These are phyloP conservation scores for Colletotrichum tofieldiae DNA, from an alignment of 2,329 filamentous ascomycete genomes.

Conservation along the genomic window DNA sequence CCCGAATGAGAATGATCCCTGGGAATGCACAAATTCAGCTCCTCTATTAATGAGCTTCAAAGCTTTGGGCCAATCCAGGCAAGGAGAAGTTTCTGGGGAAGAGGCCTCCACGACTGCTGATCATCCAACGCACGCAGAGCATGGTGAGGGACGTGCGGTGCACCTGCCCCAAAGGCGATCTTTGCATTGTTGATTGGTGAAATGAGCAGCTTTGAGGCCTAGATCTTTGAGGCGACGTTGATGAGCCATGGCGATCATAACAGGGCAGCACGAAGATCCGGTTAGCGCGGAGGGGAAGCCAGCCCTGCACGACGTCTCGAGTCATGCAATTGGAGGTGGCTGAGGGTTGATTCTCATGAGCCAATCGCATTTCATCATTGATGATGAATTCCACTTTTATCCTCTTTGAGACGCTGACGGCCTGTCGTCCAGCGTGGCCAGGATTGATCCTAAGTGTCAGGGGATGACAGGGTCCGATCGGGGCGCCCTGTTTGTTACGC, in stretches of 20 bases:
- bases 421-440: conserved; percentile 21
- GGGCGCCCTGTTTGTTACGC: conserved; percentile 19
- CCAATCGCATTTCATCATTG: conserved; percentile 32
- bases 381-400: conserved; percentile 12
- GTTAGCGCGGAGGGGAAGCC: not conserved
- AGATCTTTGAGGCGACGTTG: conserved; percentile 17
- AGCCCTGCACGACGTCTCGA: conserved; percentile 22
- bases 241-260: conserved; percentile 18
- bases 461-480: conserved; percentile 7
- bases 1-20: not conserved
- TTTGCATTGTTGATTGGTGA: conserved; percentile 9
- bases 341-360: conserved; percentile 30
- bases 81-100: not conserved
- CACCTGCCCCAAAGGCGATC: not conserved
- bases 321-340: conserved; percentile 28
- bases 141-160: not conserved
- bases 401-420: conserved; percentile 11
- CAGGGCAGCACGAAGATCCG: conserved; percentile 13
- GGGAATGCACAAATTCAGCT: not conserved
- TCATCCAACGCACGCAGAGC: not conserved
- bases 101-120: conserved; percentile 29
- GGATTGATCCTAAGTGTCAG: conserved; percentile 23
- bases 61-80: not conserved
- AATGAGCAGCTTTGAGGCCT: conserved; percentile 13
- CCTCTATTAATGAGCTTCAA: not conserved